phyloP scores from a whole-genome alignment of 306 rosid species.

The Corylus heterophylla region DNA sequence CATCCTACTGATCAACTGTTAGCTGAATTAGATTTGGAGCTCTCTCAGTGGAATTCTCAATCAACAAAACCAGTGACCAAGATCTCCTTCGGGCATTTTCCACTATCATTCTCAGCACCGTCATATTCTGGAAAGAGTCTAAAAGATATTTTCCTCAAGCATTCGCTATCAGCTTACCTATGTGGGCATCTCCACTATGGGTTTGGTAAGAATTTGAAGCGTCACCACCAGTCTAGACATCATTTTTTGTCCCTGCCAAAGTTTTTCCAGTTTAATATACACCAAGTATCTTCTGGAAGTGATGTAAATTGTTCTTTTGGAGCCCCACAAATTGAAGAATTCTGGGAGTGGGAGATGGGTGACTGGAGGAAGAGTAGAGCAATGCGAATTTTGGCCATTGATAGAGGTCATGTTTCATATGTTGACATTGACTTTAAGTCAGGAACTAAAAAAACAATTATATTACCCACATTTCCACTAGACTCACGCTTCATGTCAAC shows the following conservation, averaged over 20 bases:
- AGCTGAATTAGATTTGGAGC: conserved; percentile 67
- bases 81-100: conserved; percentile 92
- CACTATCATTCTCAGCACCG: conserved; percentile 78
- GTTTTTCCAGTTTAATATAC: conserved; percentile 64
- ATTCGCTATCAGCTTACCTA: conserved; percentile 81
- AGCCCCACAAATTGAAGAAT: conserved; percentile 52
- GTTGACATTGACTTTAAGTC: conserved; percentile 72
- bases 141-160: conserved; percentile 72
- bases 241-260: conserved; percentile 41
- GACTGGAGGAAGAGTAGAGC: conserved; percentile 90
- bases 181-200: conserved; percentile 91
- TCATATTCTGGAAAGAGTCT: conserved; percentile 74
- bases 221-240: conserved; percentile 63
- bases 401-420: conserved; percentile 71
- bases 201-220: conserved; percentile 85
- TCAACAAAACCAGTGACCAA: conserved; percentile 63
- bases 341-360: conserved; percentile 99
- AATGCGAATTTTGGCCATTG: conserved; percentile 84
- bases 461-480: conserved; percentile 90
- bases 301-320: conserved; percentile 59
- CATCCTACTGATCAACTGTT: conserved; percentile 84
- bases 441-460: conserved; percentile 50
- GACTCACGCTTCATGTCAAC: conserved; percentile 84
- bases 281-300: conserved; percentile 42
- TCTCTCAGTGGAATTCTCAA: conserved; percentile 79